Evolutionary conservation across 2,329 filamentous ascomycete species (phyloP).

Genomic region (Fusarium sp.): DNA sequence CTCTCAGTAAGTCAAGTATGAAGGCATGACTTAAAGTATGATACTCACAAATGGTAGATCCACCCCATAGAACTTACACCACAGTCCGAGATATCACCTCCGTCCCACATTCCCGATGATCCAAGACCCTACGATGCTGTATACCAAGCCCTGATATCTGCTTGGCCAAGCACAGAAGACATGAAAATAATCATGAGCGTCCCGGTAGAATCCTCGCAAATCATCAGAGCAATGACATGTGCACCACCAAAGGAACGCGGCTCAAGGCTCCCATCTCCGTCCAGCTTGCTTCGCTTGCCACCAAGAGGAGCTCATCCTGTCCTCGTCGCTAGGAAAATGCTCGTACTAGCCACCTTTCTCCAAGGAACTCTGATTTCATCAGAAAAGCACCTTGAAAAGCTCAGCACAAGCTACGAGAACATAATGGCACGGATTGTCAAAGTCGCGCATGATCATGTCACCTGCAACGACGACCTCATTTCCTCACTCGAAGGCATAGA

Average conservation of each 20-base stretch:
- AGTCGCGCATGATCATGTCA: constrained; percentile 50
- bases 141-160: constrained; percentile 46
- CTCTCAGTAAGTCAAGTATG: neutral
- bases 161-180: constrained; percentile 53
- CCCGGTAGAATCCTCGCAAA: constrained; percentile 43
- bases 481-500: constrained; percentile 59
- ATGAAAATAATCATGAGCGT: constrained; percentile 49
- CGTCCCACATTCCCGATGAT: neutral
- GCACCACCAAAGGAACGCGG: constrained; percentile 26
- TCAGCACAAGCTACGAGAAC: constrained; percentile 15
- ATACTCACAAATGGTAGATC: neutral
- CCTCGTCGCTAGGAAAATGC: constrained; percentile 53
- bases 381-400: neutral
- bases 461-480: constrained; percentile 57
- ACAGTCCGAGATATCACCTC: neutral
- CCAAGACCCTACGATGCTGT: constrained; percentile 36
- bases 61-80: neutral
- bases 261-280: constrained; percentile 30
- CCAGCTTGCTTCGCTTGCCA: constrained; percentile 44
- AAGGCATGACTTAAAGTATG: rapidly evolving
- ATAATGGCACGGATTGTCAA: constrained; percentile 44
- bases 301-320: constrained; percentile 49
- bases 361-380: constrained; percentile 43
- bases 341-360: constrained; percentile 51
- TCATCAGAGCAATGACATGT: constrained; percentile 51